Percentiles rank a stretch among this genome's conserved stretches.
These are phyloP conservation scores for Triticum dicoccoides DNA, from an alignment of 176 grass and related monocot genomes.

Conservation along the genomic window DNA sequence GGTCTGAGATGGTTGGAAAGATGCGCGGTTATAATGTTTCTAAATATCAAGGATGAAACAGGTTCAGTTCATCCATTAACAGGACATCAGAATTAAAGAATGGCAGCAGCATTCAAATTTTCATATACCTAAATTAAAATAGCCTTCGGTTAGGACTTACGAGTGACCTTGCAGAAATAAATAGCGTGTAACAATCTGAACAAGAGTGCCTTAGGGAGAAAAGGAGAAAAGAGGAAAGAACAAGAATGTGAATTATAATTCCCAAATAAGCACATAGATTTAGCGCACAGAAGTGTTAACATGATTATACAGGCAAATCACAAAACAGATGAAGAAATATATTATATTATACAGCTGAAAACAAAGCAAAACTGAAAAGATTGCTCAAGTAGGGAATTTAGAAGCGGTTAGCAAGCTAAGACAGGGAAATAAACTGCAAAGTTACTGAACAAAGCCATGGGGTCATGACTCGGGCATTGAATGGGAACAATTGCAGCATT, in stretches of 20 bases:
- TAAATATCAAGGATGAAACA: not conserved
- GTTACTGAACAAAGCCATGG: not conserved
- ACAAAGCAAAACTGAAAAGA: not conserved
- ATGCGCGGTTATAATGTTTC: too few relatives aligned
- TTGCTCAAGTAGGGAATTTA: not conserved
- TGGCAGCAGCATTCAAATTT: not conserved
- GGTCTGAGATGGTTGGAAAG: too few relatives aligned
- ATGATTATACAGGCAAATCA: constrained; percentile 17
- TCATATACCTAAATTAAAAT: not conserved
- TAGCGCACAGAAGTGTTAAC: not conserved
- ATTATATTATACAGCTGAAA: not conserved
- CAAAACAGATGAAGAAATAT: not conserved
- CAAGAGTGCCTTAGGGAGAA: not conserved
- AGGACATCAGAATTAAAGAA: not conserved
- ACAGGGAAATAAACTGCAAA: constrained; percentile 1
- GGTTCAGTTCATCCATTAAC: not conserved
- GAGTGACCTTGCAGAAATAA: not conserved
- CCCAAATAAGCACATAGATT: not conserved
- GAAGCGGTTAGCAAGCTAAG: not conserved
- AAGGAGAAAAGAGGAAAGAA: not conserved
- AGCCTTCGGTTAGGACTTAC: not conserved
- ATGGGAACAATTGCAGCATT: not conserved
- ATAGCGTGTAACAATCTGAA: not conserved
- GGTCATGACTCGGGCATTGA: not conserved
- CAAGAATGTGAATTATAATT: not conserved